Evolutionary conservation across 768 basidiomycete genomes (phyloP).

Genomic region (Leucosporidium yakuticum): DNA sequence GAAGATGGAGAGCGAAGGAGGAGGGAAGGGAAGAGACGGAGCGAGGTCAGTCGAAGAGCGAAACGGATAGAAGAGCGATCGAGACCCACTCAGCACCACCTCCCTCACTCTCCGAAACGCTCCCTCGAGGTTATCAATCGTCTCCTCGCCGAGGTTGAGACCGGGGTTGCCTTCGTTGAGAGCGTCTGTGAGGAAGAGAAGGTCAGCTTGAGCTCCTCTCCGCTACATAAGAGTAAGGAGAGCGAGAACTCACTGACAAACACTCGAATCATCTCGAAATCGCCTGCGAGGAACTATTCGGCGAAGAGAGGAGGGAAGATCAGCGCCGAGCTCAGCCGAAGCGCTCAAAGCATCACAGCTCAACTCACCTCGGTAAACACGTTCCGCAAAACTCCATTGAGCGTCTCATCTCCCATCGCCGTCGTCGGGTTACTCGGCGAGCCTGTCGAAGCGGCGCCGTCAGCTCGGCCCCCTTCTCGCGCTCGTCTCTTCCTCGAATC

Average conservation of each 20-base stretch:
- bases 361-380: conserved; percentile 61
- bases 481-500: background rate
- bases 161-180: conserved; percentile 75
- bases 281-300: conserved; percentile 60
- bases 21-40: background rate
- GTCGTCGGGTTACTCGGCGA: background rate
- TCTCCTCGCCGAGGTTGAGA: conserved; percentile 68
- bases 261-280: conserved; percentile 74
- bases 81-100: conserved; percentile 58
- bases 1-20: fast-evolving
- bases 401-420: conserved; percentile 62
- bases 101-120: conserved; percentile 66
- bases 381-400: conserved; percentile 64
- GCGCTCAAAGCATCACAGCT: no score
- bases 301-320: background rate
- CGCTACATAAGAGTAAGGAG: no score
- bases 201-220: background rate
- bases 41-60: background rate
- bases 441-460: background rate
- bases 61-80: conserved; percentile 10
- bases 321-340: background rate
- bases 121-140: conserved; percentile 66
- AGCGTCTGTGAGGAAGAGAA: conserved; percentile 50
- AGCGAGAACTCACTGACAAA: conserved; percentile 56
- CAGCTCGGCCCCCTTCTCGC: no score